phyloP scores from a whole-genome alignment of 2,329 filamentous ascomycete genomes.

The Aspergillus fischeri region DNA sequence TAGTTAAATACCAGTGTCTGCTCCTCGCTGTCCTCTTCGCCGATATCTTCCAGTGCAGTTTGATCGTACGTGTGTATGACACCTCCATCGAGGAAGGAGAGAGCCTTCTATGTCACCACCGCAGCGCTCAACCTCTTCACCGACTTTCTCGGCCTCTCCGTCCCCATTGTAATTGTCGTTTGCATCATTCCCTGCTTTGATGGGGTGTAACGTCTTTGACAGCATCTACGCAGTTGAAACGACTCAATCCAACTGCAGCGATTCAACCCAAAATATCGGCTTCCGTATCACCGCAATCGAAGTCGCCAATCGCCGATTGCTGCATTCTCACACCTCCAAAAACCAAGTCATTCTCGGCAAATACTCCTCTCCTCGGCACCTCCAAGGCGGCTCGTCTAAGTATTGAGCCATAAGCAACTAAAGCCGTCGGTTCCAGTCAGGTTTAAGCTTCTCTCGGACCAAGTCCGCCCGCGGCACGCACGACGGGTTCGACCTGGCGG shows the following conservation, averaged over 20 bases:
- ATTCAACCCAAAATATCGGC: too few species aligned
- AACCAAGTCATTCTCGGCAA: too few species aligned
- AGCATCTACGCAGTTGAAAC: background rate
- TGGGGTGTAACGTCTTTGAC: constrained; percentile 17
- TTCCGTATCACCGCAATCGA: too few species aligned
- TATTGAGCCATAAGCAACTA: constrained; percentile 6
- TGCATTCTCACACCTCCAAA: too few species aligned
- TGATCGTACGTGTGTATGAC: constrained; percentile 23
- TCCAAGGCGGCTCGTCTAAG: constrained; percentile 10
- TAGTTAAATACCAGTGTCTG: constrained; percentile 1
- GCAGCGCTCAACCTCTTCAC: constrained; percentile 28
- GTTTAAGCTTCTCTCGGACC: constrained; percentile 1
- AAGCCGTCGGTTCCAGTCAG: constrained; percentile 1
- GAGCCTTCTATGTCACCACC: constrained; percentile 24
- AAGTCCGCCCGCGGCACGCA: constrained; percentile 5
- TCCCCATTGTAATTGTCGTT: constrained; percentile 31
- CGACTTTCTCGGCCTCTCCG: constrained; percentile 26
- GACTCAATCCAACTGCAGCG: background rate
- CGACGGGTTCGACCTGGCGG: constrained; percentile 18
- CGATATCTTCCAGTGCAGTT: constrained; percentile 30
- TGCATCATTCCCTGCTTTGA: constrained; percentile 26
- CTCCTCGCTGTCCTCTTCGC: constrained; percentile 23
- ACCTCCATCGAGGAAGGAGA: constrained; percentile 15
- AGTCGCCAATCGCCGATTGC: too few species aligned
- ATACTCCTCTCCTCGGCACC: background rate